Evolutionary conservation across 768 basidiomycete genomes (phyloP), one percentile per base, ranked within the genome.

Genomic region (Tulasnella calospora): DNA sequence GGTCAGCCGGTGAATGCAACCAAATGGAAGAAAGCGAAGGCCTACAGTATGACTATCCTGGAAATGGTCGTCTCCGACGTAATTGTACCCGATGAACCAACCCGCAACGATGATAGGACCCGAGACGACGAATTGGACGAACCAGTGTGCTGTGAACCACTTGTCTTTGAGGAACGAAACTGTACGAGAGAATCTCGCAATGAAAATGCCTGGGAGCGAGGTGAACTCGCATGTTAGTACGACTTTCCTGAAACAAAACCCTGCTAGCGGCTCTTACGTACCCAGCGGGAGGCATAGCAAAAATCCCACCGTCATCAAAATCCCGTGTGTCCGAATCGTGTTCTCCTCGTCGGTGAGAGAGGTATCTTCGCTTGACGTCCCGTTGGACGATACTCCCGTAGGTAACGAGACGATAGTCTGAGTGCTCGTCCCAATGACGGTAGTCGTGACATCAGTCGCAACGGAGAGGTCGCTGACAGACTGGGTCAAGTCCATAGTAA

Each of bases 251-350:
- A 17, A n/a, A 74, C 35, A 3, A 19, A 3, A 23, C 8, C 44
- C 1, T 2, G 17, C n/a, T 15, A 9, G 9, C 1, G 15, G 47
- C 33, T 23, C 7, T 5, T 9, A 76, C 72, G 15, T 17, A 73
- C 91, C 90, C 36, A 88, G 78, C 4, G 90, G 91, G 10, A 92
- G 86, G n/a, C 91, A 81, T 73, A 90, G 83, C 71, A 91, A 83
- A 81, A 90, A 90, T 1, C 89, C 90, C 36, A 86, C 83, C 0
- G 87, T 82, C 80, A 86, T 87, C 13, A 91, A 83, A 47, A 89
- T 83, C 33, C 86, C 91, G 82, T 92, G 91, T 36, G 82, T 86
- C 76, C 82, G 85, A 12, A 84, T 85, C 46, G 83, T 82, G 72
- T 81, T 80, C 80, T 88, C 87, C 12, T 84, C 21, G 21, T 82